Evolutionary conservation across 2,329 filamentous ascomycete genomes (phyloP), one percentile per base, ranked within the genome.

Genomic region (Arthrobotrys megalospora): DNA sequence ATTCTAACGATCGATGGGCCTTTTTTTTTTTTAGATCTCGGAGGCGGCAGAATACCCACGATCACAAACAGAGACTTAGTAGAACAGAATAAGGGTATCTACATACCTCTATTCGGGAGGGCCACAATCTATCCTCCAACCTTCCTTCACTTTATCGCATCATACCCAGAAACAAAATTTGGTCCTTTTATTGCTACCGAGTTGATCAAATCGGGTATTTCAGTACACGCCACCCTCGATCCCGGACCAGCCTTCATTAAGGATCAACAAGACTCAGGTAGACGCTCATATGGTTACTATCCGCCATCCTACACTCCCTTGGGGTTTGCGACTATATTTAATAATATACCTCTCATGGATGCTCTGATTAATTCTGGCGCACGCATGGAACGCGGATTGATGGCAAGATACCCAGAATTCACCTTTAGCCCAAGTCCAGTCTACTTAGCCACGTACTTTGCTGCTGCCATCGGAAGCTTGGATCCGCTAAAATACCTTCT

Each of bases 101-200:
- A 58, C 52, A 16, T 1, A 8, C 12, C 2, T 58, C 19, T 24
- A 10, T 48, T 6, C 45, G 45, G 41, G n/a, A 48, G 5, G 41
- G 2, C 2, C 41, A 12, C 6, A 12, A 12, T 65, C 7, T 50
- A 45, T 14, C 62, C 47, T 14, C 43, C n/a, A 7, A 47, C 43
- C 8, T 41, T 34, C 28, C 62, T 66, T 24, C 62, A 66, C 21
- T 66, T 66, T n/a, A 28, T 66, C 45, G 43, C 45, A 10, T 16
- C 19, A 21, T 12, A 66, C 24, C 62, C 62, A 6, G 28, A 66
- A 21, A 24, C 28, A 7, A 41, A 52, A 66, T 50, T 66, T 21
- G 62, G 62, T 14, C 24, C 21, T n/a, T n/a, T 8, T 6, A 10
- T 66, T 41, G 28, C 32, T 3, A 19, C 8, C 28, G 62, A 66